Conservation (phyloP, 2,329 filamentous ascomycete genomes). For the Aureobasidium zeae region DNA sequence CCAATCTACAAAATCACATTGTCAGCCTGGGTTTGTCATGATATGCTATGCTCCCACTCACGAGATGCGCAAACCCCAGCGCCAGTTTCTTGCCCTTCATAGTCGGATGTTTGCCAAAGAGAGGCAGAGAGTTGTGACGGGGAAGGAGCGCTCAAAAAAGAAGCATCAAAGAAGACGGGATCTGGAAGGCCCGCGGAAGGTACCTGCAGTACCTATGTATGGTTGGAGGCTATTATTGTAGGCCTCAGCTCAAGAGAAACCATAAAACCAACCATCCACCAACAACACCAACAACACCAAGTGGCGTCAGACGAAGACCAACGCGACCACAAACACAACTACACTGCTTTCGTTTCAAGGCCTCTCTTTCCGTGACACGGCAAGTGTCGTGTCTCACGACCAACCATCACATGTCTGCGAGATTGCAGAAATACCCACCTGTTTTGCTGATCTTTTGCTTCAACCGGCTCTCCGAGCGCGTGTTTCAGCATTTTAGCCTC, state of each 20-base stretch:
- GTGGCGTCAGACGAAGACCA: too few species aligned
- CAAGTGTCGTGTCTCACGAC: not conserved
- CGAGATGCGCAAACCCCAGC: conserved; percentile 10
- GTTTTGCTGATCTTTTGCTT: not conserved
- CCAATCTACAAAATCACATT: conserved; percentile 7
- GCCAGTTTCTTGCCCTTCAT: conserved; percentile 12
- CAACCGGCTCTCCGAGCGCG: not conserved
- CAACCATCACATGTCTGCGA: conserved; percentile 6
- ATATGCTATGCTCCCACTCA: too few species aligned
- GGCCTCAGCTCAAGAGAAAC: too few species aligned
- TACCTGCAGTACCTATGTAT: too few species aligned
- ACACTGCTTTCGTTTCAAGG: conserved; percentile 10
- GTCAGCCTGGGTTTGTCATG: conserved; percentile 4
- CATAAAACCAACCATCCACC: too few species aligned
- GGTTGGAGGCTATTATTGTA: too few species aligned
- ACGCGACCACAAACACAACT: too few species aligned
- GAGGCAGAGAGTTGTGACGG: not conserved
- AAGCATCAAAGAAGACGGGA: too few species aligned
- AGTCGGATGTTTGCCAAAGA: not conserved
- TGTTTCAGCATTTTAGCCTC: conserved; percentile 8
- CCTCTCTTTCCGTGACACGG: not conserved
- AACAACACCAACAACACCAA: too few species aligned
- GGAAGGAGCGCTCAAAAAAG: not conserved
- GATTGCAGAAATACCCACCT: conserved; percentile 5
- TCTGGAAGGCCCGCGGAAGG: too few species aligned